Evolutionary conservation across 2,329 filamentous ascomycete genomes (phyloP).

Genomic region (Xylaria hypoxylon): DNA sequence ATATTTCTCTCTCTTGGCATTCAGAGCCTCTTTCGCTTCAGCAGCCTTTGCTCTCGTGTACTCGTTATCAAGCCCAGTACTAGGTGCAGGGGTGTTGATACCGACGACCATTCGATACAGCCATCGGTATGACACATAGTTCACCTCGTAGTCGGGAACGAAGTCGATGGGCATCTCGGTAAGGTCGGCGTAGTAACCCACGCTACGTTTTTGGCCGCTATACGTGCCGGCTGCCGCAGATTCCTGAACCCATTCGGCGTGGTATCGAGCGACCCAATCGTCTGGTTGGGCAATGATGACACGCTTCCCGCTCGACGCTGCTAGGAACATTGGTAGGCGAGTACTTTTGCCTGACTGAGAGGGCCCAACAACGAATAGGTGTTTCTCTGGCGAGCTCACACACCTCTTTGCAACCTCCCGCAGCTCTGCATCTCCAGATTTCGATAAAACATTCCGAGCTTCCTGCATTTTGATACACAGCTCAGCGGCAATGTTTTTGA

Average conservation of each 20-base stretch:
- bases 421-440: too few relatives aligned
- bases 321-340: background rate
- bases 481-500: too few relatives aligned
- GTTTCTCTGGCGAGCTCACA: background rate
- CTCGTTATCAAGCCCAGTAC: too few relatives aligned
- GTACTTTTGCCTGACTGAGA: slow-evolving; percentile 9
- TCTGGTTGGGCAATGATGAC: slow-evolving; percentile 13
- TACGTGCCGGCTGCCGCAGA: background rate
- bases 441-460: too few relatives aligned
- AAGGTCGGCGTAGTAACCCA: slow-evolving; percentile 3
- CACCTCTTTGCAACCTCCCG: background rate
- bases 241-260: background rate
- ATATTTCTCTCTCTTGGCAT: too few relatives aligned
- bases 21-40: too few relatives aligned
- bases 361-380: slow-evolving; percentile 6
- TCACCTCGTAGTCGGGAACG: background rate
- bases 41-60: too few relatives aligned
- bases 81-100: background rate
- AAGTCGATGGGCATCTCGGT: background rate
- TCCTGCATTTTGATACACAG: too few relatives aligned
- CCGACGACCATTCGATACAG: slow-evolving; percentile 6
- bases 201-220: background rate
- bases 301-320: background rate
- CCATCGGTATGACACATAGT: slow-evolving; percentile 13
- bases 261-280: background rate